Conservation (phyloP, 805 yeast species). For the Yamadazyma takamatsuzukensis region DNA sequence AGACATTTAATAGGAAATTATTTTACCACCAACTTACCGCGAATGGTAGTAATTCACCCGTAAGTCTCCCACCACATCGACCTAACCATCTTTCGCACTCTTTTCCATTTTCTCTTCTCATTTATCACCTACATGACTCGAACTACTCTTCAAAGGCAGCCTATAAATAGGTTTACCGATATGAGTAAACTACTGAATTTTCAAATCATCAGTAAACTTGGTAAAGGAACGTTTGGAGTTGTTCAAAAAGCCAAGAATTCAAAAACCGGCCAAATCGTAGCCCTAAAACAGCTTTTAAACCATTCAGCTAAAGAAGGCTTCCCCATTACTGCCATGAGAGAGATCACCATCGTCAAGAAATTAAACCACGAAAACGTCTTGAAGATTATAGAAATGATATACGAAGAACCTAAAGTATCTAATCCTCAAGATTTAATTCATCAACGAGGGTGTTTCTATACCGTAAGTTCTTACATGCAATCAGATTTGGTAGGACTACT, state of each 20-base stretch:
- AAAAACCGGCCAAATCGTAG: conserved; percentile 62
- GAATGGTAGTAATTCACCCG: too few relatives aligned
- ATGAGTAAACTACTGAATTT: conserved; percentile 32
- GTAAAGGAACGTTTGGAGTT: conserved; percentile 56
- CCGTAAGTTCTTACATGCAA: conserved; percentile 91
- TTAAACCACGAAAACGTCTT: conserved; percentile 69
- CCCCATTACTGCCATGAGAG: conserved; percentile 94
- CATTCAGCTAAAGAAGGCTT: conserved; percentile 77
- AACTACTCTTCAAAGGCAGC: conserved; percentile 3
- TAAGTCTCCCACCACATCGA: too few relatives aligned
- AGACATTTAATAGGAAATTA: too few relatives aligned
- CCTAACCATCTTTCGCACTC: too few relatives aligned
- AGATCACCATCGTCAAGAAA: conserved; percentile 74
- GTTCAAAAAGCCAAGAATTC: conserved; percentile 73
- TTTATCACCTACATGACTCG: too few relatives aligned
- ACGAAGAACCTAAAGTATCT: conserved; percentile 29
- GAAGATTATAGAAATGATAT: conserved; percentile 75
- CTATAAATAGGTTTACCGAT: conserved; percentile 19
- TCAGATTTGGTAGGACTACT: conserved; percentile 87
- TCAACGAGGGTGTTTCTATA: conserved; percentile 57
- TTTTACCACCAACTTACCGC: too few relatives aligned
- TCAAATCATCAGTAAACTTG: conserved; percentile 34
- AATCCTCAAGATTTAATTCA: conserved; percentile 32
- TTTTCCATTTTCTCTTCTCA: too few relatives aligned
- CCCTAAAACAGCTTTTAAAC: conserved; percentile 80